Conservation (phyloP, 202 grass and related monocot genomes). For the Musa balbisiana region DNA sequence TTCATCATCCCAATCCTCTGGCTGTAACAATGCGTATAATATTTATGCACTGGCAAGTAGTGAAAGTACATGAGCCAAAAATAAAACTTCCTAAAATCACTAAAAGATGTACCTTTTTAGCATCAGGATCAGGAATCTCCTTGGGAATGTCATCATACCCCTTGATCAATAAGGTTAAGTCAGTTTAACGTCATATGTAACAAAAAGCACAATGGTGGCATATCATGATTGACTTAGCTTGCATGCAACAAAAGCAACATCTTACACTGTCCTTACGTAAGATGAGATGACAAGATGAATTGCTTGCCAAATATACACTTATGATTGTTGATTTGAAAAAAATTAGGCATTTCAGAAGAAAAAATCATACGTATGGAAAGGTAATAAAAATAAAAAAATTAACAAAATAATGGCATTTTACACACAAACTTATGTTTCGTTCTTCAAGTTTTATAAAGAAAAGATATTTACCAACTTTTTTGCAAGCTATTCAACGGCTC, state of each 20-base stretch:
- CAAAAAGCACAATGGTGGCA: not conserved
- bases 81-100: not conserved
- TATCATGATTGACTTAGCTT: not conserved
- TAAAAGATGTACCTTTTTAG: conserved; percentile 45
- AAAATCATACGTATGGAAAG: no score
- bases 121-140: conserved; percentile 70
- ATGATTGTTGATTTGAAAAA: no score
- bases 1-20: conserved; percentile 83
- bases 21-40: conserved; percentile 26
- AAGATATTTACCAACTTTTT: not conserved
- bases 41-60: not conserved
- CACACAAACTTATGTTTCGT: no score
- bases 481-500: not conserved
- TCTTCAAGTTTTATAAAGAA: not conserved
- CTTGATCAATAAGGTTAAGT: conserved; percentile 30
- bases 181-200: no score
- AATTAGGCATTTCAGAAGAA: no score
- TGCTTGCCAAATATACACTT: not conserved
- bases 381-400: not conserved
- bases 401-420: no score
- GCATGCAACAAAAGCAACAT: not conserved
- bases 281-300: not conserved
- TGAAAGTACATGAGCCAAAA: not conserved
- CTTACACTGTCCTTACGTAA: not conserved
- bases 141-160: conserved; percentile 69